phyloP scores from a whole-genome alignment of 164 flowering plant species.

The Umbellularia californica region DNA sequence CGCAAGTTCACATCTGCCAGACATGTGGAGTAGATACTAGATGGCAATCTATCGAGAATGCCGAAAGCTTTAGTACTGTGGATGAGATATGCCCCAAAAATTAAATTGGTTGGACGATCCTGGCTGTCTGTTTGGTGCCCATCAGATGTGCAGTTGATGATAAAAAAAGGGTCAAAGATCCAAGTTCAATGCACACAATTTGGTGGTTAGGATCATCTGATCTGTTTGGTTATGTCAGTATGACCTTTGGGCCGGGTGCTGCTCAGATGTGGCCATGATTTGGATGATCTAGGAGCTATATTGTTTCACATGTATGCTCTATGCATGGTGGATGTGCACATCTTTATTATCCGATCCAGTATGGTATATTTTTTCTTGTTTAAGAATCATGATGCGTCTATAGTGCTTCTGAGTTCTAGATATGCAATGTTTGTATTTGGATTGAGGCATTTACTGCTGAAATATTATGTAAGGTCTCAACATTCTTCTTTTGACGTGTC shows the following conservation, averaged over 20 bases:
- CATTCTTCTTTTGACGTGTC: background rate
- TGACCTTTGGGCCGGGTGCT: background rate
- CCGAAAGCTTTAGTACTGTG: background rate
- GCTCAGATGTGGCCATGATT: background rate
- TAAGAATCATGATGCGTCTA: background rate
- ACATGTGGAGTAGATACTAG: too few relatives aligned
- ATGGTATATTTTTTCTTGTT: background rate
- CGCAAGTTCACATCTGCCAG: too few relatives aligned
- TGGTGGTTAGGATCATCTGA: too few relatives aligned
- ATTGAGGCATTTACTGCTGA: background rate
- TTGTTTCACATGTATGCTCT: background rate
- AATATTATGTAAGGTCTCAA: background rate
- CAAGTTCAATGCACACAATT: background rate
- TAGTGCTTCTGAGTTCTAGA: background rate
- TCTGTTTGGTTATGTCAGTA: background rate
- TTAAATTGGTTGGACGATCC: background rate
- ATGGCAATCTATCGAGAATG: background rate
- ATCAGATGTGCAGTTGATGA: background rate
- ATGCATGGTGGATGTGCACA: background rate
- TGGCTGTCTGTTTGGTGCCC: background rate
- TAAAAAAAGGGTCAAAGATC: background rate
- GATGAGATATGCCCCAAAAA: background rate
- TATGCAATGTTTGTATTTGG: background rate
- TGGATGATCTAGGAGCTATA: background rate
- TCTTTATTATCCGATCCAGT: background rate